Base-by-base conservation (phyloP, 306 rosid genomes). In the Albizia julibrissin region DNA sequence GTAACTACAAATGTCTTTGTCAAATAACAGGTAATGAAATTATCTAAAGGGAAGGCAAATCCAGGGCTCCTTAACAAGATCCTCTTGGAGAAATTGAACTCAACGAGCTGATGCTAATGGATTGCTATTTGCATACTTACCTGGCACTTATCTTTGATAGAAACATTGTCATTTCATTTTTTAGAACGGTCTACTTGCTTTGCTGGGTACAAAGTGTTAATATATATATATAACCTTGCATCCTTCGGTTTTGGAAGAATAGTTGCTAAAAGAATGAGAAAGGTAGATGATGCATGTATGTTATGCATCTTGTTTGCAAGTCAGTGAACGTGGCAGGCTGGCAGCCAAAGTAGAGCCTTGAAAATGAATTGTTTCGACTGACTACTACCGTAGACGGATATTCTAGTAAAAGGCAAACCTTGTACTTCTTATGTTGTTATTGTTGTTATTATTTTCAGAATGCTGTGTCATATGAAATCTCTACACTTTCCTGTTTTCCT, bases 41-140 rank as follows among this genome's bases (percentile, higher is more conserved):
- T 69, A 75, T 95, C 99, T 29, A 95, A 93, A 89, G 99, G 98
- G 70, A 95, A 95, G 87, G 97, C 99, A 86, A 95, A 92, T 83
- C 98, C 99, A 0, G 91, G 91, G 79, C 84, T 95, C 59, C 85
- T 95, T 33, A 95, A 91, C 93, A 93, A 91, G 90, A 91, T 95
- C 75, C 98, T 95, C 59, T 69, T 89, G 76, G 93, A 92, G 83
- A 93, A 91, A 82, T 83, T 95, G 79, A 91, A 93, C 66, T 89
- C 93, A 62, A 66, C 88, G 85, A 92, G 90, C 89, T 95, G 89
- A 91, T 80, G 34, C 27, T 72, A 77, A 59, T 39, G 62, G 34
- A 78, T 79, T 34, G 13, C 52, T 54, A 59, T 52, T 7, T 54
- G 33, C 69, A 24, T 59, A 42, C 73, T 81, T 12, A 54, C 82